Evolutionary conservation across 1,139 yeast genomes (phyloP), one percentile per base, ranked within the genome.

Genomic region (Geotrichum reessii): DNA sequence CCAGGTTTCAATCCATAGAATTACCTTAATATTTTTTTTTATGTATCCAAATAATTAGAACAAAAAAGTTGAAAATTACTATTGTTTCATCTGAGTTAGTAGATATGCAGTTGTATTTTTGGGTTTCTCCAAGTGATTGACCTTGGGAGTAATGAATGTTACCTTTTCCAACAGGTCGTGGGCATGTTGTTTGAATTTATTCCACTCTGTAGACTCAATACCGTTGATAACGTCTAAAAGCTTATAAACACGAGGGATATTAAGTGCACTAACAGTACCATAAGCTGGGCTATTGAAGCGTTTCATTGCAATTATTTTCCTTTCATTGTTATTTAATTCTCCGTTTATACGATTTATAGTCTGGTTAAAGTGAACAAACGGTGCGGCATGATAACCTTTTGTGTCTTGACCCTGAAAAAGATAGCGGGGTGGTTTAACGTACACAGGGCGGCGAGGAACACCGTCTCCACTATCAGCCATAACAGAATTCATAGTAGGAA

Each of bases 391-490:
- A 19, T 37, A 51, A 40, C 50, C 52, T 7, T 55, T 25, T 3
- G 51, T 53, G 14, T 44, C n/a, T 17, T 50, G 50, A 25, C 58
- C 54, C 21, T 58, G 57, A 50, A 52, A 58, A 21, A 53, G 58
- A 14, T 44, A 17, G 14, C 55, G 51, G 25, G 50, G 28, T 5
- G 53, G 54, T 21, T 31, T 22, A 12, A 47, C 47, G 47, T 52
- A 55, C 24, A 58, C 47, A 12, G 50, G 46, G 6, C 63, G 56
- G 14, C 63, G 58, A 3, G 60, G 55, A 19, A 22, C 17, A 4
- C 61, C 61, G 47, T 61, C 63, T 3, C 63, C 63, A 2, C 21
- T 33, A 37, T 61, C 61, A 14, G 51, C 40, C 8, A 53, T 25
- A 11, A 19, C 19, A 19, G 58, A 52, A 8, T 50, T 50, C 7